These are phyloP conservation scores for Anthoceros angustus DNA, from an alignment of 225 moss, liverwort and hornwort genomes.

Conservation along the genomic window DNA sequence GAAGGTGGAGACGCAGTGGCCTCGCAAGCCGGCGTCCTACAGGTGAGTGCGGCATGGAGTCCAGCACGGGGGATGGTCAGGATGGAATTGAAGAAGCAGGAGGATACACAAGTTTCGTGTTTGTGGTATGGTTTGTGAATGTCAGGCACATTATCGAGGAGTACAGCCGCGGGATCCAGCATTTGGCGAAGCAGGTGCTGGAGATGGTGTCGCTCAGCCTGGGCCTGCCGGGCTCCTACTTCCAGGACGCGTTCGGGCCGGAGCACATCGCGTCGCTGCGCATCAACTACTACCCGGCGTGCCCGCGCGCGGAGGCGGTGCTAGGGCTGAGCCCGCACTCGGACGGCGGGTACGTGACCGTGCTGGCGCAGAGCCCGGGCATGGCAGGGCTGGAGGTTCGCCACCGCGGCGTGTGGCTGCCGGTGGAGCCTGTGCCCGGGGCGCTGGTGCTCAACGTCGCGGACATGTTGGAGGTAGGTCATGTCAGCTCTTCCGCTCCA, in stretches of 20 bases:
- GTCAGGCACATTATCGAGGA: constrained; percentile 5
- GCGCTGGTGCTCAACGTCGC: constrained; percentile 12
- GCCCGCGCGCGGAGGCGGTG: constrained; percentile 12
- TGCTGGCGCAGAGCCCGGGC: constrained; percentile 6
- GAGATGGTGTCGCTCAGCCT: constrained; percentile 4
- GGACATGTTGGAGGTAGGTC: constrained; percentile 9
- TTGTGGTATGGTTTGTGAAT: too few relatives aligned
- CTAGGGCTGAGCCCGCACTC: constrained; percentile 10
- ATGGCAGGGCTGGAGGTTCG: constrained; percentile 8
- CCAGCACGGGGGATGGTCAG: too few relatives aligned
- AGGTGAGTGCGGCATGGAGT: neutral
- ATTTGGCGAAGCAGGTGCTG: neutral
- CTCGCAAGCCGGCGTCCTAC: constrained; percentile 6
- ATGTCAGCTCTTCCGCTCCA: neutral
- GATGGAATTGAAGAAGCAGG: too few relatives aligned
- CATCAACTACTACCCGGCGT: constrained; percentile 13
- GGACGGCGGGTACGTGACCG: constrained; percentile 7
- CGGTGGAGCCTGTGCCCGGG: constrained; percentile 7
- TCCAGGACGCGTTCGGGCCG: neutral
- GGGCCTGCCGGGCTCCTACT: neutral
- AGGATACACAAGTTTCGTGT: too few relatives aligned
- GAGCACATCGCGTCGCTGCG: constrained; percentile 3
- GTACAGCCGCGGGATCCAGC: neutral
- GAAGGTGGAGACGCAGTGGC: constrained; percentile 5
- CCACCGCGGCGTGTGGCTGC: constrained; percentile 8